phyloP scores from a whole-genome alignment of 169 alveolate genomes.

The Eimeria brunetti region DNA sequence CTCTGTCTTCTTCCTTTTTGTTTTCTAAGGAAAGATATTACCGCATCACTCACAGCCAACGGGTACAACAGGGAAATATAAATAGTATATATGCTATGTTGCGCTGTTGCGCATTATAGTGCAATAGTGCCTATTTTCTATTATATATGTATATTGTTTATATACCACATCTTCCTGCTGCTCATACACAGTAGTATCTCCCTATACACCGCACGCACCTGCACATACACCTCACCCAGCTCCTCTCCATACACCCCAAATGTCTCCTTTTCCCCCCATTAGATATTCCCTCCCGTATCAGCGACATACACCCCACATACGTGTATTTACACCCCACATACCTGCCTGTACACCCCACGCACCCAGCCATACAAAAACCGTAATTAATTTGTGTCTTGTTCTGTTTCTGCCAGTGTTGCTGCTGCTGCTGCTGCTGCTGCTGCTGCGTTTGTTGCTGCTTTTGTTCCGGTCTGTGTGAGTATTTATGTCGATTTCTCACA shows the following conservation, averaged over 20 bases:
- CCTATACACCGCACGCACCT: background rate
- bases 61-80: too few species aligned
- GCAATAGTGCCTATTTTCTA: background rate
- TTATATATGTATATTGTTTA: background rate
- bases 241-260: too few species aligned
- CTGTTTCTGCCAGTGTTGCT: too few species aligned
- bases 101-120: too few species aligned
- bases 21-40: conserved; percentile 88
- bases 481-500: background rate
- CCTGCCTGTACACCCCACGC: background rate
- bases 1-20: conserved; percentile 60
- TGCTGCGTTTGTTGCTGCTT: too few species aligned
- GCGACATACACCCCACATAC: background rate
- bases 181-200: background rate
- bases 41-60: conserved; percentile 93
- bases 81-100: too few species aligned
- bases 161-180: background rate
- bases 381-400: too few species aligned
- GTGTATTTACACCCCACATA: background rate
- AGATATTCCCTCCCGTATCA: too few species aligned
- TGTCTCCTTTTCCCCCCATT: too few species aligned
- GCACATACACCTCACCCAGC: background rate
- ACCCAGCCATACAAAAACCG: too few species aligned
- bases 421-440: too few species aligned
- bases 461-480: too few species aligned